Evolutionary conservation across 768 basidiomycete species (phyloP).

Genomic region (Mycena rebaudengoi): DNA sequence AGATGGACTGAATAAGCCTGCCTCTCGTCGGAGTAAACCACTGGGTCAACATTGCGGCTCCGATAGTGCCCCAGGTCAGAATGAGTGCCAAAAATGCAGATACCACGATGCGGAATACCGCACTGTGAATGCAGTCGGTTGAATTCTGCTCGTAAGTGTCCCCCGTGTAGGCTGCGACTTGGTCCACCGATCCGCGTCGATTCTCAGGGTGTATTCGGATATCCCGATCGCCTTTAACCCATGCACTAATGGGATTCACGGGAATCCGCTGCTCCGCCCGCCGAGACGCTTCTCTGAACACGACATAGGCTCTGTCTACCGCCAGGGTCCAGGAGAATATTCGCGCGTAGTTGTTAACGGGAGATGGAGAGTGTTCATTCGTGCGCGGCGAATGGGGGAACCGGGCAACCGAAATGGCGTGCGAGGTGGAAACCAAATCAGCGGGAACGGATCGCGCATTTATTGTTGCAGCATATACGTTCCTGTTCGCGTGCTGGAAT

Average conservation of each 20-base stretch:
- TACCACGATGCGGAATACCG: slow-evolving; percentile 13
- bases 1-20: neutral
- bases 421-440: neutral
- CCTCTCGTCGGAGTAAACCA: slow-evolving; percentile 25
- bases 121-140: neutral
- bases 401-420: slow-evolving; percentile 25
- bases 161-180: neutral
- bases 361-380: slow-evolving; percentile 32
- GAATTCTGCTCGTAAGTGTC: neutral
- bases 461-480: slow-evolving; percentile 31
- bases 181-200: neutral
- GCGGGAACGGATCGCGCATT: neutral
- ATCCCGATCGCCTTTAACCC: slow-evolving; percentile 10
- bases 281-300: slow-evolving; percentile 28
- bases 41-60: slow-evolving; percentile 20
- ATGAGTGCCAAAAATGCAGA: slow-evolving; percentile 18
- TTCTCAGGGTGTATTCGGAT: neutral
- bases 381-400: slow-evolving; percentile 1
- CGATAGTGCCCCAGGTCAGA: slow-evolving; percentile 29
- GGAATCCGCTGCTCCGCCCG: slow-evolving; percentile 12
- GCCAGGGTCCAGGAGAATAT: slow-evolving; percentile 34
- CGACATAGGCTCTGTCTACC: slow-evolving; percentile 27
- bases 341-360: slow-evolving; percentile 39
- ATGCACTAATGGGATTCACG: slow-evolving; percentile 16
- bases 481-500: slow-evolving; percentile 37